Percentiles rank a stretch among this genome's conserved stretches.
These are phyloP conservation scores for Colletotrichum sp. DNA, from an alignment of 2,329 filamentous ascomycete genomes.

Conservation along the genomic window DNA sequence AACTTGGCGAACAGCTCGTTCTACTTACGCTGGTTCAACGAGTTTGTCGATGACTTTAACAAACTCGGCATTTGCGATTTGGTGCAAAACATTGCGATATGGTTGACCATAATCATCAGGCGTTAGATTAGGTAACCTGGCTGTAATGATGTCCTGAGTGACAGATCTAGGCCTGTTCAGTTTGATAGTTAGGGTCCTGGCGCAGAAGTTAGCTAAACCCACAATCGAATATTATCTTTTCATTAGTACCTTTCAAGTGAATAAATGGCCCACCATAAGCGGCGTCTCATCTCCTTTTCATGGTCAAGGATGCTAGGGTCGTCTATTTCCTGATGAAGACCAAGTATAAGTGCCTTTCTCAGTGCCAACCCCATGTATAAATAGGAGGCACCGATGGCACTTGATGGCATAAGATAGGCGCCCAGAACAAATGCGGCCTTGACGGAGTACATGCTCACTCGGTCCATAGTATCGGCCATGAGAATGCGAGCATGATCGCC, in stretches of 20 bases:
- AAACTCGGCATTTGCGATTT: conserved; percentile 32
- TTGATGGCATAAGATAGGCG: conserved; percentile 37
- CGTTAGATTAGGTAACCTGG: conserved; percentile 7
- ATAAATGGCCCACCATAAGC: conserved; percentile 33
- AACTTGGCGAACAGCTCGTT: accelerated
- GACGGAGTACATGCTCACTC: conserved; percentile 31
- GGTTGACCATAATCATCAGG: not conserved
- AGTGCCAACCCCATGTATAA: conserved; percentile 32
- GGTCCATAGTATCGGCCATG: conserved; percentile 37
- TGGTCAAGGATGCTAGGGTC: conserved; percentile 21
- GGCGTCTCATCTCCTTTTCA: conserved; percentile 25
- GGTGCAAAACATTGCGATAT: conserved; percentile 29
- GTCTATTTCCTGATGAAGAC: conserved; percentile 28
- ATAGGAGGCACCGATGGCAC: conserved; percentile 35
- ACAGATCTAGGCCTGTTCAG: conserved; percentile 27
- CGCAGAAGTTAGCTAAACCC: not conserved
- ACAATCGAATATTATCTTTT: not conserved
- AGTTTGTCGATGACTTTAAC: conserved; percentile 33
- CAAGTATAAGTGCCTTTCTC: conserved; percentile 29
- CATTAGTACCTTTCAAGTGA: conserved; percentile 28
- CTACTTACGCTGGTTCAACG: conserved; percentile 25
- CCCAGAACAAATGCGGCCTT: conserved; percentile 36
- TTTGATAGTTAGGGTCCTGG: conserved; percentile 26
- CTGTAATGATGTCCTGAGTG: conserved; percentile 23
- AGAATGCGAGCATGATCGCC: conserved; percentile 31